phyloP scores from a whole-genome alignment of 2,329 filamentous ascomycete species.

The Falciphora oryzae region DNA sequence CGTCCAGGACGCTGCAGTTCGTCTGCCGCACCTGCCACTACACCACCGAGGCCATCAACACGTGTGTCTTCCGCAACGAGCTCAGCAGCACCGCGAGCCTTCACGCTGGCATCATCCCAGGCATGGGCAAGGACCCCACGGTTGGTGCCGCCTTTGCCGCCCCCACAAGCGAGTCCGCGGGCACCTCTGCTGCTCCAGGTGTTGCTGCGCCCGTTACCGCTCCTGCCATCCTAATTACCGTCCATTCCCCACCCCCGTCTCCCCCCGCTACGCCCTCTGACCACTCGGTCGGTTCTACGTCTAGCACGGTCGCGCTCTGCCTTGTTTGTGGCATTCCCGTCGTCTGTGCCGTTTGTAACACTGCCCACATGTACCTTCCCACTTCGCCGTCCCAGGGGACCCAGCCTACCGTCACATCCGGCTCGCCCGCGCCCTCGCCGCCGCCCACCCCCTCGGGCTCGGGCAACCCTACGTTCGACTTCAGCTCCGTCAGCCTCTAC shows the following conservation, averaged over 20 bases:
- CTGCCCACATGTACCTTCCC: slow-evolving; percentile 15
- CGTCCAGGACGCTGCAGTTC: slow-evolving; percentile 81
- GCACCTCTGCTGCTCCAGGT: slow-evolving; percentile 9
- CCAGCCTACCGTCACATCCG: not conserved
- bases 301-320: slow-evolving; percentile 32
- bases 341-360: slow-evolving; percentile 34
- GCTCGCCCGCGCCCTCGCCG: not conserved
- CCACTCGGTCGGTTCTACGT: not conserved
- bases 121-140: slow-evolving; percentile 96
- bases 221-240: slow-evolving; percentile 9
- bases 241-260: slow-evolving; percentile 10
- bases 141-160: slow-evolving; percentile 59
- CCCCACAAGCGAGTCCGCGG: slow-evolving; percentile 23
- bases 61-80: slow-evolving; percentile 93
- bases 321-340: slow-evolving; percentile 40
- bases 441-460: slow-evolving; percentile 8
- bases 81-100: slow-evolving; percentile 88
- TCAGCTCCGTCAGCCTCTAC: not conserved
- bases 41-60: slow-evolving; percentile 76
- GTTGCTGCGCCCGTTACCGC: slow-evolving; percentile 6
- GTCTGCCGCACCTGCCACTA: slow-evolving; percentile 94
- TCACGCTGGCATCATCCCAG: slow-evolving; percentile 94
- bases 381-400: slow-evolving; percentile 12
- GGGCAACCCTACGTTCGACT: not conserved
- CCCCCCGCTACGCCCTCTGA: slow-evolving; percentile 9